Percentiles rank a stretch among this genome's conserved stretches.
phyloP scores from a whole-genome alignment of 2,329 filamentous ascomycete genomes.

The Gnomoniopsis smithogilvyi region DNA sequence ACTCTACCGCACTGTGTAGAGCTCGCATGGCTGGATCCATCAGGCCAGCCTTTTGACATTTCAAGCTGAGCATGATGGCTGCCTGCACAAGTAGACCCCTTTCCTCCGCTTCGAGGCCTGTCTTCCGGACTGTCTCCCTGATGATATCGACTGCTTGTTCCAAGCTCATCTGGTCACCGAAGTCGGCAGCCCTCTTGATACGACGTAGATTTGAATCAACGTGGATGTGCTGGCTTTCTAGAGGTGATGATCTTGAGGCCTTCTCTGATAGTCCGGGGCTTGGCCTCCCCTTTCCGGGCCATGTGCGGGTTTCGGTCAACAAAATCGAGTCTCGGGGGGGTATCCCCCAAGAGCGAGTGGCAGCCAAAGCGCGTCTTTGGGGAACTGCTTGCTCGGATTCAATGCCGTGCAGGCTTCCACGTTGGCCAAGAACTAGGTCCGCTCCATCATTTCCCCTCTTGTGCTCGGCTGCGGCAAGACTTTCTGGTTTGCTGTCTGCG shows the following conservation, averaged over 20 bases:
- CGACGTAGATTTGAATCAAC: constrained; percentile 4
- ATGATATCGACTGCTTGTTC: neutral
- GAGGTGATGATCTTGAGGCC: neutral
- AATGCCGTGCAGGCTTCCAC: neutral
- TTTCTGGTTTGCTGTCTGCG: neutral
- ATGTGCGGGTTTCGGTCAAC: neutral
- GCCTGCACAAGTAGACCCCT: constrained; percentile 20
- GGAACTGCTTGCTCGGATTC: neutral
- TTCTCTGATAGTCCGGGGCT: neutral
- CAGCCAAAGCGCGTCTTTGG: neutral
- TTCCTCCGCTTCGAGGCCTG: neutral
- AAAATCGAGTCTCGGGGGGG: neutral
- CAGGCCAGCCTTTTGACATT: constrained; percentile 28
- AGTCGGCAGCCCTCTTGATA: neutral
- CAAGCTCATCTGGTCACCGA: neutral
- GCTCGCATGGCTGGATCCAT: constrained; percentile 31
- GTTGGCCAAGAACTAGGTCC: neutral
- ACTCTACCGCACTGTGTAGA: constrained; percentile 24
- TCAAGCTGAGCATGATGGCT: constrained; percentile 28
- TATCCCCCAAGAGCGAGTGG: neutral
- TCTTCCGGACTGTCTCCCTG: neutral
- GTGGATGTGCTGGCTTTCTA: neutral
- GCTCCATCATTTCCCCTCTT: neutral
- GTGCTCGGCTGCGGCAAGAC: neutral
- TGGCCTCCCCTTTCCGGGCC: neutral